These are phyloP conservation scores for Phoma sp. DNA, from an alignment of 2,329 filamentous ascomycete genomes.

Conservation along the genomic window DNA sequence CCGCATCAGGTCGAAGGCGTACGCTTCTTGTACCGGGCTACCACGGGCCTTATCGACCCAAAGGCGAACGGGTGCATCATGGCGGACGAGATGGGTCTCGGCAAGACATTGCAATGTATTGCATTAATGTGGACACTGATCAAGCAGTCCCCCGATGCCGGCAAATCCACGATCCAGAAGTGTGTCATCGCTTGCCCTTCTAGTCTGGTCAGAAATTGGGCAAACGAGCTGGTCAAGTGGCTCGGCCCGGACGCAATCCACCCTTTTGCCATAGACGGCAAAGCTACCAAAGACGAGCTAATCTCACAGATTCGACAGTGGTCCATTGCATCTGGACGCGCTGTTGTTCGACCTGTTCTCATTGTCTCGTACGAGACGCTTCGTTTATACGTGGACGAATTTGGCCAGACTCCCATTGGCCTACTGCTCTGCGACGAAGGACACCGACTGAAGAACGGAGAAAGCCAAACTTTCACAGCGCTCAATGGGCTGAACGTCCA, in stretches of 20 bases:
- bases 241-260: constrained; percentile 88
- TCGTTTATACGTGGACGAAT: constrained; percentile 85
- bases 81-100: constrained; percentile 98
- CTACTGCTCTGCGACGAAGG: constrained; percentile 95
- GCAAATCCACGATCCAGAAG: constrained; percentile 91
- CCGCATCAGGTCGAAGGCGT: constrained; percentile 98
- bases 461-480: constrained; percentile 92
- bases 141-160: constrained; percentile 95
- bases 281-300: constrained; percentile 92
- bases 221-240: constrained; percentile 96
- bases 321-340: constrained; percentile 88
- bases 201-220: constrained; percentile 96
- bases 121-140: constrained; percentile 94
- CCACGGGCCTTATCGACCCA: constrained; percentile 92
- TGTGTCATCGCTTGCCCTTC: constrained; percentile 96
- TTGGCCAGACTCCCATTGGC: constrained; percentile 89
- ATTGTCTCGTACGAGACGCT: constrained; percentile 98
- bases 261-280: constrained; percentile 96
- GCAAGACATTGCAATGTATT: constrained; percentile 97
- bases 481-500: constrained; percentile 90
- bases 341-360: constrained; percentile 88
- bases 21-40: constrained; percentile 94
- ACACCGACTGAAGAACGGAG: constrained; percentile 94
- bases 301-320: constrained; percentile 91
- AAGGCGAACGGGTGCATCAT: constrained; percentile 98